Percentiles rank a stretch among this genome's conserved stretches.
Evolutionary conservation across 768 basidiomycete species (phyloP).

Genomic region (Auricularia heimuer): DNA sequence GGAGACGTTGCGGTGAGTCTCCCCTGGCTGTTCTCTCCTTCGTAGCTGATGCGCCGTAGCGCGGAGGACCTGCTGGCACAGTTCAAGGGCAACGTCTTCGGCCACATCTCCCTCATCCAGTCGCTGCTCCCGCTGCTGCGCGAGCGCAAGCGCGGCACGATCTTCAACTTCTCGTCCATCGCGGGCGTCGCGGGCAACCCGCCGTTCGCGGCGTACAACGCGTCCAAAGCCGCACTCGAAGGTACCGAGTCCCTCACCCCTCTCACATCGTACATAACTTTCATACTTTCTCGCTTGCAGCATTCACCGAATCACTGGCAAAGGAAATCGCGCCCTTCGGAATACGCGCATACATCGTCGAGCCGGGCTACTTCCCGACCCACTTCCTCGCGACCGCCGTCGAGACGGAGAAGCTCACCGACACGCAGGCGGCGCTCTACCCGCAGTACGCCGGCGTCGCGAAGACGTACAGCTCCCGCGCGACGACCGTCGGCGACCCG

Average conservation of each 20-base stretch:
- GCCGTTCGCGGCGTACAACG: constrained; percentile 17
- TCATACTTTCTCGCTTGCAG: not conserved
- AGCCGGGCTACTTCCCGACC: constrained; percentile 2
- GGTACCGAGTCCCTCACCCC: not conserved
- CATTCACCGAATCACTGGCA: not conserved
- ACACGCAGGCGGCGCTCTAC: constrained; percentile 12
- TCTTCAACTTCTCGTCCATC: constrained; percentile 20
- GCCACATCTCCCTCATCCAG: constrained; percentile 18
- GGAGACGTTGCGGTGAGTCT: not conserved
- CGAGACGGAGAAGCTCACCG: not conserved
- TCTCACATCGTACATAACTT: not conserved
- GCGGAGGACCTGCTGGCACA: constrained; percentile 13
- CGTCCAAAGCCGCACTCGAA: constrained; percentile 11
- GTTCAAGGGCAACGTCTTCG: constrained; percentile 22
- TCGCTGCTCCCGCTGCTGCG: constrained; percentile 19
- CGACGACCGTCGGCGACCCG: constrained; percentile 16
- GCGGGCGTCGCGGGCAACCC: constrained; percentile 12
- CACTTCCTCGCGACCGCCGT: constrained; percentile 11
- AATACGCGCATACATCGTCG: not conserved
- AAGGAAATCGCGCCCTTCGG: not conserved
- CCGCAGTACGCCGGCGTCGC: constrained; percentile 12
- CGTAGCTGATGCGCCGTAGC: not conserved
- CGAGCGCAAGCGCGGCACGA: constrained; percentile 16
- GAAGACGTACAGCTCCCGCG: constrained; percentile 3
- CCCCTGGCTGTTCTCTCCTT: not conserved